Percentiles rank a stretch among this genome's conserved stretches.
Conservation (phyloP, 148 eudicot species). For the Camellia sinensis region DNA sequence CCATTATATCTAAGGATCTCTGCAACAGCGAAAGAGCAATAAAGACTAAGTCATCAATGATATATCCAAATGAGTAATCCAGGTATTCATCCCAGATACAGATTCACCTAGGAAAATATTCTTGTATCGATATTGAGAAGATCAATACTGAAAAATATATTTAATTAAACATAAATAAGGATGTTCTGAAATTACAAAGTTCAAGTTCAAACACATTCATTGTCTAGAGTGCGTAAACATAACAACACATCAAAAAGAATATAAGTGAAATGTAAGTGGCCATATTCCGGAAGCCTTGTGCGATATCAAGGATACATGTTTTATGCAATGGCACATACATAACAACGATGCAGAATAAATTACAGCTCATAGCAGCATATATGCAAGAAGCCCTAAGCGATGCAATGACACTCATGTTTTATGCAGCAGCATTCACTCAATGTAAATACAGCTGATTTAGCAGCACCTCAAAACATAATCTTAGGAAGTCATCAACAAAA, state of each 20-base stretch:
- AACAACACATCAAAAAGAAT: not conserved
- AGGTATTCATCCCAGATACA: no score
- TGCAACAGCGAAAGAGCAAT: not conserved
- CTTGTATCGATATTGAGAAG: not conserved
- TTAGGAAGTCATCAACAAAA: not conserved
- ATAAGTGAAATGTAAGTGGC: not conserved
- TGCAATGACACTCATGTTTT: not conserved
- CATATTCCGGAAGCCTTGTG: not conserved
- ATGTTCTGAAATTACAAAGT: not conserved
- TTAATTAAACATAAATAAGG: not conserved
- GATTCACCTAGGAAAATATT: not conserved
- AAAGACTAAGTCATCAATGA: no score
- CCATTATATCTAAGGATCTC: not conserved
- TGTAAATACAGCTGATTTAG: not conserved
- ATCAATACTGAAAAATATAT: not conserved
- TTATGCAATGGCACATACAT: not conserved
- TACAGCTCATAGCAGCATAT: not conserved
- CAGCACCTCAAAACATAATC: not conserved
- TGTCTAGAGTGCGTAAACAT: not conserved
- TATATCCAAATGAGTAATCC: no score
- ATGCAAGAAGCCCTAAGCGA: not conserved
- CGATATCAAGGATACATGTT: not conserved
- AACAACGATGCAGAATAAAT: not conserved
- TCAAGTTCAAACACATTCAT: not conserved
- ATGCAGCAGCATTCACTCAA: not conserved